A percentile compares a stretch with the other conserved stretches of the same genome.
Conservation (phyloP, 2,329 filamentous ascomycete genomes). For the Ophiostoma quercus region DNA sequence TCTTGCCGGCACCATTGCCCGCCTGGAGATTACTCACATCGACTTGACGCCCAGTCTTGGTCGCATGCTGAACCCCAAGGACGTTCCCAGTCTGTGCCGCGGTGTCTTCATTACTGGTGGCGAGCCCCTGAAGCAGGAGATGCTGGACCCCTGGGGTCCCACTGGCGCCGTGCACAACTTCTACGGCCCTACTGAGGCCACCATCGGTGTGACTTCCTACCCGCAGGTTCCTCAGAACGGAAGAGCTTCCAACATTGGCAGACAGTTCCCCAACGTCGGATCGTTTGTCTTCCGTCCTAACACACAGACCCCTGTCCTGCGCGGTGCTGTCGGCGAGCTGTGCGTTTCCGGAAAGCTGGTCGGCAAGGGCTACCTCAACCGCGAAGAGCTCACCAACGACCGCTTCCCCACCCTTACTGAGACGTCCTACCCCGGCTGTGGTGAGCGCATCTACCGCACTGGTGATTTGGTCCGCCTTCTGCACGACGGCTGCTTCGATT, state of each 20-base stretch:
- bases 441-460: constrained; percentile 72
- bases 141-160: constrained; percentile 78
- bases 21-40: constrained; percentile 76
- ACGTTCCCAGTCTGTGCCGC: constrained; percentile 71
- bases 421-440: constrained; percentile 34
- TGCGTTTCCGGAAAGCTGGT: constrained; percentile 84
- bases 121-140: constrained; percentile 82
- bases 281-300: constrained; percentile 69
- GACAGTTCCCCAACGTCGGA: constrained; percentile 81
- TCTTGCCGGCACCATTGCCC: constrained; percentile 64
- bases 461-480: constrained; percentile 81
- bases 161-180: constrained; percentile 83
- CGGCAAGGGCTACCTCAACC: constrained; percentile 81
- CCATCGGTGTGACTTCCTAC: constrained; percentile 87
- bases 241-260: constrained; percentile 81
- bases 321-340: constrained; percentile 78
- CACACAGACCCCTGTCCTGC: constrained; percentile 65
- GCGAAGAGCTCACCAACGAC: constrained; percentile 68
- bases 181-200: constrained; percentile 87
- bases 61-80: constrained; percentile 67
- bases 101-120: constrained; percentile 93
- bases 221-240: constrained; percentile 72
- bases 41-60: constrained; percentile 87
- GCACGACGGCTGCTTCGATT: constrained; percentile 77
- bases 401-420: constrained; percentile 61